Evolutionary conservation across 1,139 yeast genomes (phyloP), one percentile per base, ranked within the genome.

Genomic region (Pichia sp.): DNA sequence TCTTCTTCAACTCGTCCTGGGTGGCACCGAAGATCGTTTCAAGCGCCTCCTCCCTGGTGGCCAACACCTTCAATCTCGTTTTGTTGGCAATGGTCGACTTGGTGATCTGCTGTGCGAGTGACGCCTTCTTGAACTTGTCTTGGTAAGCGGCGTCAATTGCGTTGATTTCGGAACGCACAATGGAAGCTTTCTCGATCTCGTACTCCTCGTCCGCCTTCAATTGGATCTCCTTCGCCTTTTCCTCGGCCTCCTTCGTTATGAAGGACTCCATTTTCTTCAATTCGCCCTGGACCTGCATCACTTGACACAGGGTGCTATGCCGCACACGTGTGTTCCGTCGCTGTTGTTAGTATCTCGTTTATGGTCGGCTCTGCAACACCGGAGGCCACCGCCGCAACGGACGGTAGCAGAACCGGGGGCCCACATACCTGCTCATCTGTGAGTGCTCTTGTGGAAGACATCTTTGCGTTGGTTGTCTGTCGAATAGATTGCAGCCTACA

Each of bases 211-310:
- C 96, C 46, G 98, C 97, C 78, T 93, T 95, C 68, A 93, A 79
- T 71, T 80, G 85, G 68, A 95, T 91, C 73, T 95, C 99, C 73
- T 88, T 89, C 61, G 99, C 97, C 78, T 95, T 95, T 74, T 95
- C 99, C 67, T 92, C 95, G 42, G 99, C 99, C 77, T 95, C 99
- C 81, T 92, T 92, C 76, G 87, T 89, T 79, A 95, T 95, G 84
- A 93, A 95, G 71, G 95, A 93, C 72, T 93, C 96, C 97, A 95
- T 93, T 79, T 93, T 93, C 73, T 86, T 85, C 74, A 93, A 90
- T 78, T 93, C 99, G 64, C 91, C 89, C 69, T 87, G 91, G 66
- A 91, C 98, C 93, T 91, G 70, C 46, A 47, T 7, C 30, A 14
- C 30, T 24, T 5, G 16, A 31, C 46, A 27, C 29, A 27, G 7